Percentiles rank a stretch among this genome's conserved stretches.
phyloP scores from a whole-genome alignment of 495 filamentous ascomycete genomes.

The Aspergillus steynii region DNA sequence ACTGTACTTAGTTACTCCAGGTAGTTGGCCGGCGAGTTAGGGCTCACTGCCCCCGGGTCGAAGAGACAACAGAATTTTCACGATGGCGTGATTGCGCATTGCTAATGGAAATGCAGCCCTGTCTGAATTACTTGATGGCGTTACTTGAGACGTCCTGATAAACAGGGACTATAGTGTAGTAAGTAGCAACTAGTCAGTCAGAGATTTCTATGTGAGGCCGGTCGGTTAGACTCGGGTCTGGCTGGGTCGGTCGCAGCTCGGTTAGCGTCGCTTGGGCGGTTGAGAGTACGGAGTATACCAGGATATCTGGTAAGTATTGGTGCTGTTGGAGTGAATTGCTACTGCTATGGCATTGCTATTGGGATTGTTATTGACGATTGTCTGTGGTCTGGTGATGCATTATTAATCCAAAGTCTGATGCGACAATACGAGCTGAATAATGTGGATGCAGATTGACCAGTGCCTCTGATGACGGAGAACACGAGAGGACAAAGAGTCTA shows the following conservation, averaged over 20 bases:
- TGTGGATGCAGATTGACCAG: not conserved
- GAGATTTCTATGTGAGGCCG: not conserved
- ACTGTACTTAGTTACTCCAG: no score
- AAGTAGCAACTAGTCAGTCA: no score
- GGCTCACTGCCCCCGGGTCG: no score
- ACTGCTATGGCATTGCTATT: no score
- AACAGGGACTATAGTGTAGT: not conserved
- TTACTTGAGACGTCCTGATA: not conserved
- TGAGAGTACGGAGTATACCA: not conserved
- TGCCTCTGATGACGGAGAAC: no score
- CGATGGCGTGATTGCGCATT: not conserved
- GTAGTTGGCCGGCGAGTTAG: no score
- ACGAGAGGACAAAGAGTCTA: not conserved
- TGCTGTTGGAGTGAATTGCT: no score
- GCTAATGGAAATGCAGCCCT: not conserved
- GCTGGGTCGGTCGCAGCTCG: not conserved
- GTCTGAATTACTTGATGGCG: not conserved
- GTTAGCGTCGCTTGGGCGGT: not conserved
- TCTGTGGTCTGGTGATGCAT: not conserved
- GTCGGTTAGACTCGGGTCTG: slow-evolving; percentile 2
- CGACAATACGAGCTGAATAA: not conserved
- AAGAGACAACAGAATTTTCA: not conserved
- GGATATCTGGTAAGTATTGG: no score
- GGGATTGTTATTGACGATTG: no score
- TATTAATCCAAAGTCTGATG: not conserved